These are phyloP conservation scores for Leccinum fallax DNA, from an alignment of 1,284 basidiomycete species.

Conservation along the genomic window DNA sequence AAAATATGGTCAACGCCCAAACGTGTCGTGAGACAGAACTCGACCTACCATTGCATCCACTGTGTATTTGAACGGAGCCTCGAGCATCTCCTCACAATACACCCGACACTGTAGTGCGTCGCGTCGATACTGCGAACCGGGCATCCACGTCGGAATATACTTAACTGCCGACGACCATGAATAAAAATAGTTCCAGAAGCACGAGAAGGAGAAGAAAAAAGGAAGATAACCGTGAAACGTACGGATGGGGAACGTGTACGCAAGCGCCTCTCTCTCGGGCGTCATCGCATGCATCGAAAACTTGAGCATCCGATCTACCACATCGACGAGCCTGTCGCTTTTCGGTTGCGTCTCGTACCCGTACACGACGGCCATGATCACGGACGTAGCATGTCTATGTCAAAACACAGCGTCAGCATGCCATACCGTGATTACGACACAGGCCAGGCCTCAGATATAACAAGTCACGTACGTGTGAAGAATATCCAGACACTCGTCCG, in stretches of 20 bases:
- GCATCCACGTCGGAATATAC: conserved; percentile 13
- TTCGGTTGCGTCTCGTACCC: conserved; percentile 2
- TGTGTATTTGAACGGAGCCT: conserved; percentile 7
- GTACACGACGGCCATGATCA: conserved; percentile 8
- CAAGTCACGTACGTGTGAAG: conserved; percentile 1
- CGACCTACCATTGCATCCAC: conserved; percentile 3
- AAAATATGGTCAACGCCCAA: background rate
- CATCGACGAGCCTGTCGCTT: conserved; percentile 3
- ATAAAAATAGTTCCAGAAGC: background rate
- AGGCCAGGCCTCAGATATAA: background rate
- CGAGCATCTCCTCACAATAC: conserved; percentile 9
- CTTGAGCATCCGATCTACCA: conserved; percentile 5
- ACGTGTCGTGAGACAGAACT: background rate
- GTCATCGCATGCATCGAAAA: conserved; percentile 8
- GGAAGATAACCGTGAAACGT: background rate
- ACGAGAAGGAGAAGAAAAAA: background rate
- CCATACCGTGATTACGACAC: background rate
- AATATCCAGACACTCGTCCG: conserved; percentile 3
- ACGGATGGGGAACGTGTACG: conserved; percentile 6
- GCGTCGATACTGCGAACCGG: conserved; percentile 6
- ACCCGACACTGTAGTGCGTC: conserved; percentile 5
- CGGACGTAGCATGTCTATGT: conserved; percentile 2
- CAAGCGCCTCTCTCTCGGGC: conserved; percentile 7
- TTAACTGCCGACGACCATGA: conserved; percentile 3
- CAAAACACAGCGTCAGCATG: background rate